Evolutionary conservation across 129 eudicot genomes (phyloP), one percentile per base, ranked within the genome.

Genomic region (Silybum marianum): DNA sequence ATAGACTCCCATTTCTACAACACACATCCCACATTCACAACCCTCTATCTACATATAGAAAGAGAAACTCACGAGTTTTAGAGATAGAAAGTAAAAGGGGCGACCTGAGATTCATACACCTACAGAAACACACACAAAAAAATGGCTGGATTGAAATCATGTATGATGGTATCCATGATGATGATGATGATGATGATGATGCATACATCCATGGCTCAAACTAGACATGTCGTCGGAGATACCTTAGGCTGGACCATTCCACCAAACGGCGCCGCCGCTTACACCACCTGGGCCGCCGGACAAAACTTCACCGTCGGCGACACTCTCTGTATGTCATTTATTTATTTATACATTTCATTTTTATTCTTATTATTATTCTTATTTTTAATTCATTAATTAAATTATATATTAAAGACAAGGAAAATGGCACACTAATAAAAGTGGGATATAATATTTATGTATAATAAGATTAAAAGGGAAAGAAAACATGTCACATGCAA

Each of bases 191-290:
- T 83, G 38, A 44, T 81, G 71, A 81, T 70, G 68, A 60, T 89
- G 25, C 87, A 82, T 3, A 70, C 42, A 66, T 67, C 90, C 21
- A 51, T 28, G 63, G 98, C 96, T 63, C 97, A 92, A 71, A 89
- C 92, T 21, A 89, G 88, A 21, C 91, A 93, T 74, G 84, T 70
- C 5, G 95, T 88, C 44, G 92, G 95, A 12, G 90, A 71, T 18
- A 2, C 79, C 36, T 18, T 85, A 75, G 95, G 95, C 3, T 90
- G 95, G 95, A 69, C 12, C 40, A 85, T 90, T 32, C 92, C 90
- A 21, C n/a, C 86, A 0, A 79, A 71, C 39, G 89, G 79, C 62
- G 75, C 85, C 16, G 51, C 69, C 23, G 81, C 85, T 3, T 90
- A 90, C 89, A 75, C 72, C 48, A 83, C 85, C 0, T 90, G 92